Percentiles rank a stretch among this genome's conserved stretches.
Conservation (phyloP, 352 stramenopile genomes). For the Plasmopara halstedii region DNA sequence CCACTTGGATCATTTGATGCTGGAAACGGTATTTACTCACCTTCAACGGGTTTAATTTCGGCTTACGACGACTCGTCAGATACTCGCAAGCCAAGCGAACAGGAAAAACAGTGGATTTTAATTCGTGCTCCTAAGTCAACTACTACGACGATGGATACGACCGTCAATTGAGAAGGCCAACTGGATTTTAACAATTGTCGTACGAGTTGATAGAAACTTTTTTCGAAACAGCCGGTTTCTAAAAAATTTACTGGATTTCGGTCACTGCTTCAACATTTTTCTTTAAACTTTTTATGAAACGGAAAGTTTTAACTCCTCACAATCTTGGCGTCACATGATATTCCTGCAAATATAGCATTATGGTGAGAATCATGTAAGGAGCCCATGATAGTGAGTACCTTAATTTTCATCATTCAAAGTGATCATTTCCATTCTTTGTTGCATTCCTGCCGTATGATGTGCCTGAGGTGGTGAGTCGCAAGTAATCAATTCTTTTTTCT, state of each 20-base stretch:
- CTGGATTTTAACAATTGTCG: no score
- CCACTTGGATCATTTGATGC: conserved; percentile 68
- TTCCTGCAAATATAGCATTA: conserved; percentile 21
- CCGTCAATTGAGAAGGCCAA: conserved; percentile 31
- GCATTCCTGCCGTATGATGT: conserved; percentile 15
- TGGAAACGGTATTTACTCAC: conserved; percentile 67
- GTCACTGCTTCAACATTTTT: no score
- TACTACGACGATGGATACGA: conserved; percentile 63
- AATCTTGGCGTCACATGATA: conserved; percentile 7
- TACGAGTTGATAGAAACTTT: no score
- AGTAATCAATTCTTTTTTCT: conserved; percentile 35
- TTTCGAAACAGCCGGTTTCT: no score
- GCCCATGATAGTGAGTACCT: conserved; percentile 1
- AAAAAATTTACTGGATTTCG: no score
- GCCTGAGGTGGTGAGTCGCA: conserved; percentile 50
- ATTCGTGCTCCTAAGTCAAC: conserved; percentile 43
- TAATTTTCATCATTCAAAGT: conserved; percentile 25
- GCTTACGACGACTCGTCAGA: conserved; percentile 49
- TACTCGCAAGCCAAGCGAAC: conserved; percentile 34
- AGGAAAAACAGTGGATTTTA: conserved; percentile 58
- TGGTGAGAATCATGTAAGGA: conserved; percentile 26
- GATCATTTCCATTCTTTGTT: conserved; percentile 18
- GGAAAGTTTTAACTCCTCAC: conserved; percentile 6
- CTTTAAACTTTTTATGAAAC: no score
- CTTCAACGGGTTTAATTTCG: conserved; percentile 41